phyloP scores from a whole-genome alignment of 2,329 filamentous ascomycete genomes.

The Pseudogymnoascus sp. region DNA sequence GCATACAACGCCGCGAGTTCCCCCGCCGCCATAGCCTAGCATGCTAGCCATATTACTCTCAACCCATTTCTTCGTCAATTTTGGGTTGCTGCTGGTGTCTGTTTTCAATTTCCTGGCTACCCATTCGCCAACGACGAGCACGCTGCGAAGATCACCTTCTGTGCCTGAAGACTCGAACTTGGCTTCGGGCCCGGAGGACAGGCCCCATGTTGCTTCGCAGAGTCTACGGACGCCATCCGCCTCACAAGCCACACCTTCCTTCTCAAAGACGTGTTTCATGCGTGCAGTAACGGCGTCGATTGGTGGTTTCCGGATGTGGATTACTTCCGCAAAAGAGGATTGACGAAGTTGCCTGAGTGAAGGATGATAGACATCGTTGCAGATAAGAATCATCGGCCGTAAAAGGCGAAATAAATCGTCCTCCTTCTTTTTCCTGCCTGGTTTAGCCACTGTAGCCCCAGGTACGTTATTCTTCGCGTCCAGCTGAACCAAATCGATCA shows the following conservation, averaged over 20 bases:
- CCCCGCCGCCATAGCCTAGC: conserved; percentile 62
- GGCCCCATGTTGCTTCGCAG: conserved; percentile 77
- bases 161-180: conserved; percentile 60
- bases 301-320: conserved; percentile 83
- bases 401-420: conserved; percentile 81
- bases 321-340: conserved; percentile 75
- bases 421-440: conserved; percentile 47
- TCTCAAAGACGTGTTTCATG: conserved; percentile 76
- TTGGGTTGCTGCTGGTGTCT: conserved; percentile 27
- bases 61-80: conserved; percentile 68
- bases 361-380: conserved; percentile 93
- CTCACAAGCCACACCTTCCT: conserved; percentile 82
- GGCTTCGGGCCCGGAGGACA: conserved; percentile 63
- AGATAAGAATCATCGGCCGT: conserved; percentile 85
- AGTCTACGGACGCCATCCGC: conserved; percentile 79
- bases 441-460: conserved; percentile 28
- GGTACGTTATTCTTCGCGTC: conserved; percentile 68
- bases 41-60: conserved; percentile 64
- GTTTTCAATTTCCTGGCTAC: conserved; percentile 62
- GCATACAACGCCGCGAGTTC: conserved; percentile 62
- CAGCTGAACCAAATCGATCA: conserved; percentile 80
- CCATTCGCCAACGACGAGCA: conserved; percentile 85
- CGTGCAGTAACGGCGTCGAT: conserved; percentile 78
- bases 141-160: conserved; percentile 69
- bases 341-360: conserved; percentile 81